A percentile compares a stretch with the other conserved stretches of the same genome.
phyloP scores from a whole-genome alignment of 2,329 filamentous ascomycete genomes.

The Metarhizium album region DNA sequence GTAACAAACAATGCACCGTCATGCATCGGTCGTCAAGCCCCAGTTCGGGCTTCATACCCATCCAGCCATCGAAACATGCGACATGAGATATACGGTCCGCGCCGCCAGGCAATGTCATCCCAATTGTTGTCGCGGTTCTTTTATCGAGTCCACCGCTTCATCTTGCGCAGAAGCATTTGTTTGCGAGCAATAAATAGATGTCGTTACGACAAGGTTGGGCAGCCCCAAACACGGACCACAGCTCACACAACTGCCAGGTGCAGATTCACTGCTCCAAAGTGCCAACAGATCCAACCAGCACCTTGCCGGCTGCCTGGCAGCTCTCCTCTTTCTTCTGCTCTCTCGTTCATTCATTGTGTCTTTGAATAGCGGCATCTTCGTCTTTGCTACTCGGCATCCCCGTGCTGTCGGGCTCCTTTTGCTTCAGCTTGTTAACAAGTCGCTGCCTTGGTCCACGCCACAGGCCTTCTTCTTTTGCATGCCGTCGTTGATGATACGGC shows the following conservation, averaged over 20 bases:
- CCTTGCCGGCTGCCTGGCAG: neutral
- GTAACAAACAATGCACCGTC: too few relatives aligned
- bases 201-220: neutral
- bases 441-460: neutral
- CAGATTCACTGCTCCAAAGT: slow-evolving; percentile 2
- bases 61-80: too few relatives aligned
- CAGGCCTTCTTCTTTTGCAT: neutral
- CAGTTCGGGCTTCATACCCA: too few relatives aligned
- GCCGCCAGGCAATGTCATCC: too few relatives aligned
- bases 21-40: too few relatives aligned
- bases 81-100: too few relatives aligned
- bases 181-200: neutral
- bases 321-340: neutral
- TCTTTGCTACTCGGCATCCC: neutral
- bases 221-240: slow-evolving; percentile 5
- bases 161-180: neutral
- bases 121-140: too few relatives aligned
- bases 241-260: slow-evolving; percentile 2
- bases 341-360: neutral
- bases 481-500: neutral
- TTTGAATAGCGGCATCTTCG: neutral
- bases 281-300: slow-evolving; percentile 4
- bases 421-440: neutral
- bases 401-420: neutral
- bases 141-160: too few relatives aligned